A percentile compares a stretch with the other conserved stretches of the same genome.
phyloP scores from a whole-genome alignment of 352 stramenopile genomes.

The Phytophthora pinifolia region DNA sequence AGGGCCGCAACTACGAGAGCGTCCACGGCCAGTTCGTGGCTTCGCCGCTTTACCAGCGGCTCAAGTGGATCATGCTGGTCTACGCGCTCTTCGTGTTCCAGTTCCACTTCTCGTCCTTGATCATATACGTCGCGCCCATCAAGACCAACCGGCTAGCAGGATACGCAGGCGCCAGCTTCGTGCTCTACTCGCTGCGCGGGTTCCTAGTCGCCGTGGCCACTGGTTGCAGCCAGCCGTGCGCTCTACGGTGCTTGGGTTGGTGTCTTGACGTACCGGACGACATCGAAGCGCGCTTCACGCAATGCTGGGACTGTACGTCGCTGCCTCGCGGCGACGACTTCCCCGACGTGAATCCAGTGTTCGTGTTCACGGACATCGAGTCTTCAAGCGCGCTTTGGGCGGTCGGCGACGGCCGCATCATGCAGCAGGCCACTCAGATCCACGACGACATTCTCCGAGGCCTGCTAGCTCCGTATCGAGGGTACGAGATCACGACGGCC shows the following conservation, averaged over 20 bases:
- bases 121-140: conserved; percentile 31
- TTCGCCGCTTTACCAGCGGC: conserved; percentile 45
- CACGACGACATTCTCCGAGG: conserved; percentile 43
- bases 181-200: conserved; percentile 45
- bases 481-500: conserved; percentile 70
- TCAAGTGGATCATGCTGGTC: conserved; percentile 51
- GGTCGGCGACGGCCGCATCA: conserved; percentile 30
- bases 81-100: conserved; percentile 55
- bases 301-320: conserved; percentile 18
- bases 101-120: conserved; percentile 47
- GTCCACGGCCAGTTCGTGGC: conserved; percentile 44
- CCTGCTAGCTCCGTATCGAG: conserved; percentile 35
- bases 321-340: conserved; percentile 5
- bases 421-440: conserved; percentile 37
- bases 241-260: conserved; percentile 30
- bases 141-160: conserved; percentile 13
- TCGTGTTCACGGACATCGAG: conserved; percentile 65
- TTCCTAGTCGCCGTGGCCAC: conserved; percentile 43
- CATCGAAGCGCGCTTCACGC: conserved; percentile 29
- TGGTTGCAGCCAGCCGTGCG: conserved; percentile 44
- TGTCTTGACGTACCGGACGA: conserved; percentile 34
- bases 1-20: conserved; percentile 42
- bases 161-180: conserved; percentile 35
- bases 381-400: conserved; percentile 52
- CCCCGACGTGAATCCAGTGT: conserved; percentile 37